phyloP scores from a whole-genome alignment of 257 asterid species.

The Datura wrightii region DNA sequence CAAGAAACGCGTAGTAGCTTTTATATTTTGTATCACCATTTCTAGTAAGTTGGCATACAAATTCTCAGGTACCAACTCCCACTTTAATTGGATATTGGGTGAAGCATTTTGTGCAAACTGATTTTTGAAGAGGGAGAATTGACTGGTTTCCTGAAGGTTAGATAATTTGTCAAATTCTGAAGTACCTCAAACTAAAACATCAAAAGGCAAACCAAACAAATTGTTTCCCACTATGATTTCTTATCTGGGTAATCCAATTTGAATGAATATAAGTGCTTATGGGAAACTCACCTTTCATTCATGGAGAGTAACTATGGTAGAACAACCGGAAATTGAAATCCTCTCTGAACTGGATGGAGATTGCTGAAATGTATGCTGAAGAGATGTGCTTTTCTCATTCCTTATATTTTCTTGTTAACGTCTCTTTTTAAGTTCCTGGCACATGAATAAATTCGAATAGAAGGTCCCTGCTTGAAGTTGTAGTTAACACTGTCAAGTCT shows the following conservation, averaged over 20 bases:
- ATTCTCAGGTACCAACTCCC: too few species aligned
- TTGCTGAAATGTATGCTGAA: neutral
- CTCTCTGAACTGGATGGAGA: neutral
- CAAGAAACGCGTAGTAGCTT: neutral
- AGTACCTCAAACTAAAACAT: neutral
- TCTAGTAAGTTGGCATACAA: neutral
- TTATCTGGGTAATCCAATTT: neutral
- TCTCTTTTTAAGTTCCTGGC: conserved; percentile 4
- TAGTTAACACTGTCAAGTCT: neutral
- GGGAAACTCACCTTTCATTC: too few species aligned
- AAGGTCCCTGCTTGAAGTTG: neutral
- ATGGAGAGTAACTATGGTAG: neutral
- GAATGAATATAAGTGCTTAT: neutral
- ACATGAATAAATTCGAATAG: neutral
- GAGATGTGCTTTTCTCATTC: neutral
- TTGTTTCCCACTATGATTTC: neutral
- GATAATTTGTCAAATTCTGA: neutral
- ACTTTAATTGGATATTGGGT: too few species aligned
- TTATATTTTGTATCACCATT: neutral
- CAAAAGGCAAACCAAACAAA: neutral
- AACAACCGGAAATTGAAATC: neutral
- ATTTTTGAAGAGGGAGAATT: neutral
- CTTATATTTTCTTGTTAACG: neutral
- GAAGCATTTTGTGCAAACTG: neutral
- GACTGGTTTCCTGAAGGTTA: neutral